Evolutionary conservation across 306 rosid species (phyloP), one percentile per base, ranked within the genome.

Genomic region (Vicia sativa): DNA sequence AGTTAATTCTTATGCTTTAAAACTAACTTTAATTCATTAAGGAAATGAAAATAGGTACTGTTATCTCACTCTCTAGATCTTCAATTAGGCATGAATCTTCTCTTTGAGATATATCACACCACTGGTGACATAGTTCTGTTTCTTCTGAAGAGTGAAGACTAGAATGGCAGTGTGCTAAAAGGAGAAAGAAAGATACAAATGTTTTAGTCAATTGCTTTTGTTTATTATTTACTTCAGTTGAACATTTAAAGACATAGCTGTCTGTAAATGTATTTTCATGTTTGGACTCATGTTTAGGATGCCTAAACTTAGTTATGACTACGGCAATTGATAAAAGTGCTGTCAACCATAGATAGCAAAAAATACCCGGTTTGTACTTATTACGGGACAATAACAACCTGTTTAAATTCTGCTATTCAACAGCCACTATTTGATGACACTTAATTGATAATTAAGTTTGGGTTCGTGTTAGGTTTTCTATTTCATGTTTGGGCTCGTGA

Each of bases 181-280:
- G n/a, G 42, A 67, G 45, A 25, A 37, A 29, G 74, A 72, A 54
- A 16, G 34, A 67, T 58, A 68, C 18, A 76, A 72, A 25, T 66
- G 23, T 13, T 46, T 50, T 65, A 45, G 75, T 39, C 15, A 5
- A 63, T 35, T 62, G 49, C 26, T 57, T 68, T 15, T 67, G 45
- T 64, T 68, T 58, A 42, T 62, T 21, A 37, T 18, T 9, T 15
- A 13, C 26, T 64, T 62, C 46, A 21, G 12, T 48, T 66, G 68
- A 71, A 44, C 53, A 16, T 50, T 35, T 49, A 28, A 60, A 52
- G 55, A 54, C 58, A 42, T 43, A 70, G 67, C 4, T 49, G 44
- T 31, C 45, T 49, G 70, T 29, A 29, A 53, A 52, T 35, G 21
- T 18, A 45, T 10, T 71, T 46, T 65, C 50, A 37, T 3, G 67